phyloP scores from a whole-genome alignment of 2,329 filamentous ascomycete genomes.

The Ascochyta viciae-villosae region DNA sequence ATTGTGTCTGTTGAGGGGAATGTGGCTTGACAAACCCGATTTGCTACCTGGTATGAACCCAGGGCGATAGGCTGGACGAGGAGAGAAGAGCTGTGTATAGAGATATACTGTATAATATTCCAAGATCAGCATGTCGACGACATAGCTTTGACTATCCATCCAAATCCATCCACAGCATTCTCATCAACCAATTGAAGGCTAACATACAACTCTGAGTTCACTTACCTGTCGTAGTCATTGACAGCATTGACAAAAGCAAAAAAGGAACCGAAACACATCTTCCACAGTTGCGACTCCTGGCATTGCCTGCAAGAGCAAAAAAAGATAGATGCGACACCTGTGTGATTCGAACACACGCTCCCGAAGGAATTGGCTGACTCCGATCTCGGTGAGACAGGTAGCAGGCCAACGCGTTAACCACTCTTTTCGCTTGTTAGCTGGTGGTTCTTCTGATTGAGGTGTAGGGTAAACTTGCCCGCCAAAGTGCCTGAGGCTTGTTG shows the following conservation, averaged over 20 bases:
- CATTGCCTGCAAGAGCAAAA: background rate
- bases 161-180: background rate
- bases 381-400: constrained; percentile 6
- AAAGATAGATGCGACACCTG: constrained; percentile 29
- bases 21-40: constrained; percentile 88
- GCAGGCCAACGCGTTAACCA: constrained; percentile 39
- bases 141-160: background rate
- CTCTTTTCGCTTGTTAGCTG: constrained; percentile 7
- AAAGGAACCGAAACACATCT: too few relatives aligned
- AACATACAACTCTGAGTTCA: too few relatives aligned
- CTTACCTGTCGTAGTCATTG: too few relatives aligned
- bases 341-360: constrained; percentile 40
- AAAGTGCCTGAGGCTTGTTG: background rate
- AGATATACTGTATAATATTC: constrained; percentile 9
- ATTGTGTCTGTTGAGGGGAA: constrained; percentile 81
- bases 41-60: constrained; percentile 90
- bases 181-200: background rate
- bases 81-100: background rate
- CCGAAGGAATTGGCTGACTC: constrained; percentile 37
- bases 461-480: background rate
- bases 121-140: background rate
- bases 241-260: too few relatives aligned
- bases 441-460: background rate
- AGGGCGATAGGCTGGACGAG: background rate
- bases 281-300: too few relatives aligned